Conservation (phyloP, 768 basidiomycete genomes). For the Leucocoprinus birnbaumii region DNA sequence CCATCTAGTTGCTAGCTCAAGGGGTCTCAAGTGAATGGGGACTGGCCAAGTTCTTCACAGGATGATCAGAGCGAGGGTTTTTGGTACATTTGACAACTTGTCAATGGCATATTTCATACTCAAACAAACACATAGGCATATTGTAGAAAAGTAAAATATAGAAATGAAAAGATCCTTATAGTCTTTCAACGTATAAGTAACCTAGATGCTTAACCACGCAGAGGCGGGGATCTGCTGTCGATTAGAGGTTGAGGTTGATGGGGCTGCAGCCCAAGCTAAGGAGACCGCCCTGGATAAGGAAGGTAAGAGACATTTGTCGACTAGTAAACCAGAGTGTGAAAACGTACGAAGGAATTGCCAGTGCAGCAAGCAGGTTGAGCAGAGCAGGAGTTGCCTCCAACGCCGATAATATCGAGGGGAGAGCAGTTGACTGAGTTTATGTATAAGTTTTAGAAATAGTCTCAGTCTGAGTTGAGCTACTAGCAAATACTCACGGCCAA, state of each 20-base stretch:
- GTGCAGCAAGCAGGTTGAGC: conserved; percentile 30
- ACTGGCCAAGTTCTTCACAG: no score
- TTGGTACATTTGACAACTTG: no score
- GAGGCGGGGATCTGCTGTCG: background rate
- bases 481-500: conserved; percentile 12
- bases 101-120: no score
- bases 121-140: no score
- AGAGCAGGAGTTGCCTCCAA: conserved; percentile 18
- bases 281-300: no score
- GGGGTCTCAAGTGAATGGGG: no score
- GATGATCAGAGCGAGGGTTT: no score
- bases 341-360: conserved; percentile 21
- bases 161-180: no score
- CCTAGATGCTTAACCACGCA: background rate
- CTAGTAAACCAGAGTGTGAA: conserved; percentile 6
- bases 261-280: conserved; percentile 11
- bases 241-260: conserved; percentile 16
- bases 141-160: no score
- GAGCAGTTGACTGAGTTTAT: conserved; percentile 15
- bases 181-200: background rate
- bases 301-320: conserved; percentile 2
- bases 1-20: no score
- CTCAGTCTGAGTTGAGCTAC: background rate
- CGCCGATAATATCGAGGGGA: conserved; percentile 18
- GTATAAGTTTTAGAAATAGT: conserved; percentile 8